Percentiles rank a stretch among this genome's conserved stretches.
Conservation (phyloP, 805 yeast genomes). For the Yamadazyma nakazawae region DNA sequence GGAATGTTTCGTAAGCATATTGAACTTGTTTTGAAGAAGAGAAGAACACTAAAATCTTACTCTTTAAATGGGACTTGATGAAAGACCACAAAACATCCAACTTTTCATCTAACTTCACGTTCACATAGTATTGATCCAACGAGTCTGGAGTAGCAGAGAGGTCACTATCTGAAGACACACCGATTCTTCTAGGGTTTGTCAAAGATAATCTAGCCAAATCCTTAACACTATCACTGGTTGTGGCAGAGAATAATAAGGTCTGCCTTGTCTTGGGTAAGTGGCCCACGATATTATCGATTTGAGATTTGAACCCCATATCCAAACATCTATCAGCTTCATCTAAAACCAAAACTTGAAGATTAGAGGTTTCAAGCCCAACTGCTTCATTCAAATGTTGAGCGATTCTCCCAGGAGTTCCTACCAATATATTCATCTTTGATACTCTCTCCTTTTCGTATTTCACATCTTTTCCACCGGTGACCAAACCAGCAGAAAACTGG, state of each 20-base stretch:
- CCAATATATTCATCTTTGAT: slow-evolving; percentile 71
- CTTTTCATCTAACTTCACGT: slow-evolving; percentile 72
- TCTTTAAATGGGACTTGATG: slow-evolving; percentile 74
- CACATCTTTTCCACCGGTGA: slow-evolving; percentile 91
- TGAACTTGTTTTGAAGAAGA: slow-evolving; percentile 91
- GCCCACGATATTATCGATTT: slow-evolving; percentile 74
- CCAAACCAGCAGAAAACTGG: slow-evolving; percentile 81
- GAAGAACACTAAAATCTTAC: slow-evolving; percentile 77
- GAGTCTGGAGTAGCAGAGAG: slow-evolving; percentile 76
- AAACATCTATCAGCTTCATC: slow-evolving; percentile 93
- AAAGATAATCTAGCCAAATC: slow-evolving; percentile 81
- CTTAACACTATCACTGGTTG: slow-evolving; percentile 77
- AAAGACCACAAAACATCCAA: slow-evolving; percentile 84
- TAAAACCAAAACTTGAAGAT: slow-evolving; percentile 72
- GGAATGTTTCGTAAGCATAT: slow-evolving; percentile 79
- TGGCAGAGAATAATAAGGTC: slow-evolving; percentile 82
- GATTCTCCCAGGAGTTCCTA: slow-evolving; percentile 90
- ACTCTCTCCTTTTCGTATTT: slow-evolving; percentile 78
- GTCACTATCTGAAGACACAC: slow-evolving; percentile 40
- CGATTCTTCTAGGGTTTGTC: slow-evolving; percentile 52
- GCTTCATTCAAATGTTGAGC: slow-evolving; percentile 91
- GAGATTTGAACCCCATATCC: slow-evolving; percentile 89
- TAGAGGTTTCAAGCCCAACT: slow-evolving; percentile 69
- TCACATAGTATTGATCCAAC: slow-evolving; percentile 78
- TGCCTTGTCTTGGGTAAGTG: slow-evolving; percentile 81